A percentile compares a stretch with the other conserved stretches of the same genome.
phyloP scores from a whole-genome alignment of 768 basidiomycete genomes.

The Rhodosporidiobolus sp. region DNA sequence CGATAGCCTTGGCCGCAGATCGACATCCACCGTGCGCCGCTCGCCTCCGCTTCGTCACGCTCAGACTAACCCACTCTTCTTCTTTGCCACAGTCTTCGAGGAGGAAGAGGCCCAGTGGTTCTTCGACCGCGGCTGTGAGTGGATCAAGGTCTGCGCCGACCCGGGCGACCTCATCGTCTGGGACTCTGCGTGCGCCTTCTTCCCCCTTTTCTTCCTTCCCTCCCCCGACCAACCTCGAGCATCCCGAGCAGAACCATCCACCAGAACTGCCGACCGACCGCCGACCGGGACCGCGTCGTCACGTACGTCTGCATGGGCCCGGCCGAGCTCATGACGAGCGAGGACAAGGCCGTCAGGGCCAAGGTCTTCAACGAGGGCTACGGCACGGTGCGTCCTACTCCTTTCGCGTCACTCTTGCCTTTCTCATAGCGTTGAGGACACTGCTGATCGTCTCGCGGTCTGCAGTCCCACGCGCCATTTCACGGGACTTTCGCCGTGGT shows the following conservation, averaged over 20 bases:
- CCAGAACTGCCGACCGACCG: constrained; percentile 5
- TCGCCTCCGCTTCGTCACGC: no score
- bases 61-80: no score
- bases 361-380: no score
- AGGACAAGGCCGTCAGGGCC: background rate
- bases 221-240: background rate
- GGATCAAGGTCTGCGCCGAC: constrained; percentile 45
- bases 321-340: background rate
- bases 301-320: constrained; percentile 22
- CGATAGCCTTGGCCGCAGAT: background rate
- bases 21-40: background rate
- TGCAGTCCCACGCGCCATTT: no score
- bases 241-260: constrained; percentile 9
- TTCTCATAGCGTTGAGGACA: background rate
- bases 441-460: background rate
- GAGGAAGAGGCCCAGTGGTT: constrained; percentile 48
- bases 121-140: constrained; percentile 48
- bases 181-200: constrained; percentile 44
- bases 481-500: background rate
- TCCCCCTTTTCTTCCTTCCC: background rate
- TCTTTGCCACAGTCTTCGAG: constrained; percentile 6
- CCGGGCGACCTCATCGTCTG: constrained; percentile 49
- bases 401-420: background rate
- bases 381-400: no score
- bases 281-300: constrained; percentile 4